These are phyloP conservation scores for Dillenia suffruticosa DNA, from an alignment of 164 flowering plant species.

Conservation along the genomic window DNA sequence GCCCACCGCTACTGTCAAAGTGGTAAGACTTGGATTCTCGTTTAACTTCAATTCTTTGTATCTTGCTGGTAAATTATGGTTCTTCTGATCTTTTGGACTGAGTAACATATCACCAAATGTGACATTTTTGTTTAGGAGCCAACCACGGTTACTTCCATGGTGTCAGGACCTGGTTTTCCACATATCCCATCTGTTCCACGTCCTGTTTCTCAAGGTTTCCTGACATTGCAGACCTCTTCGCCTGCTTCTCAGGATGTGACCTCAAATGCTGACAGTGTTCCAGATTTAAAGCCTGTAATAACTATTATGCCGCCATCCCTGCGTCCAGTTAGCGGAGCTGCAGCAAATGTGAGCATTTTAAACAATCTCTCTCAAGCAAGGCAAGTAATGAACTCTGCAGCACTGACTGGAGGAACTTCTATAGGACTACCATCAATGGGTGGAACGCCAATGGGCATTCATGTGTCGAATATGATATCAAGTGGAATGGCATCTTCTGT, in stretches of 20 bases:
- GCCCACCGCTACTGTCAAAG: constrained; percentile 76
- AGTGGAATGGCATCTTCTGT: constrained; percentile 79
- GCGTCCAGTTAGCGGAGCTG: constrained; percentile 61
- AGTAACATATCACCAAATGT: not conserved
- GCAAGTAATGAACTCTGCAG: constrained; percentile 58
- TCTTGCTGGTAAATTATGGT: not conserved
- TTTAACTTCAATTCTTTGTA: not conserved
- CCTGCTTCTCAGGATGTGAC: constrained; percentile 70
- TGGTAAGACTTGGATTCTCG: constrained; percentile 43
- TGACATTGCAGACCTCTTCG: constrained; percentile 64
- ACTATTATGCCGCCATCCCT: constrained; percentile 43
- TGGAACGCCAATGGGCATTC: constrained; percentile 69
- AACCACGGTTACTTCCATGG: constrained; percentile 56
- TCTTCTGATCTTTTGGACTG: not conserved
- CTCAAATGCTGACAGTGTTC: constrained; percentile 45
- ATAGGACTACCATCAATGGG: constrained; percentile 67
- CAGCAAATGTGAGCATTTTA: constrained; percentile 80
- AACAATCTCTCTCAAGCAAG: constrained; percentile 85
- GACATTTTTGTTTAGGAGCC: constrained; percentile 58
- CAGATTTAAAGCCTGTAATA: constrained; percentile 69
- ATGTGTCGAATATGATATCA: constrained; percentile 88
- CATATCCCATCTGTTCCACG: constrained; percentile 58
- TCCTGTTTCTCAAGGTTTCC: constrained; percentile 52
- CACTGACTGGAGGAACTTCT: constrained; percentile 61
- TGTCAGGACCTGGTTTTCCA: constrained; percentile 46